Evolutionary conservation across 805 yeast genomes (phyloP), one percentile per base, ranked within the genome.

Genomic region (Hagleromyces aurorensis): DNA sequence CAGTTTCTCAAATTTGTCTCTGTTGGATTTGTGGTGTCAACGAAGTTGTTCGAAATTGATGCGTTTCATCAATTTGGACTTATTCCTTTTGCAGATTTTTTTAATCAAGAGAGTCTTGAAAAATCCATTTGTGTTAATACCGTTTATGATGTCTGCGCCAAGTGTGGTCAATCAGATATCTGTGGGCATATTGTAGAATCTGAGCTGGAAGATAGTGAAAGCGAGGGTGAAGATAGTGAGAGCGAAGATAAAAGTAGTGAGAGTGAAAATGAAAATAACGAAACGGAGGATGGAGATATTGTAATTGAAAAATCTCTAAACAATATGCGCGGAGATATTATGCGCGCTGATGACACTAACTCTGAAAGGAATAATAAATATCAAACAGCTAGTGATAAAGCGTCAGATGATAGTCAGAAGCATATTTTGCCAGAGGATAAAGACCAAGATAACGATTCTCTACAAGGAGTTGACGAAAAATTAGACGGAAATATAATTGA

Each of bases 61-160:
- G 65, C 65, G 28, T 86, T 55, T 49, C 84, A 79, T 44, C 81
- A 75, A 18, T 64, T 78, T 17, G 84, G 82, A 0, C 59, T 89
- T 28, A 94, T 87, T 14, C 96, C 96, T 0, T 83, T 86, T 10
- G 96, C 96, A 0, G 95, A 87, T 56, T 59, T 89, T 19, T 84
- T 86, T 58, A 87, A 87, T 43, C 96, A 86, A 48, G 52, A 65
- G 5, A 66, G 58, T 9, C 74, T 55, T 2, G 46, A 57, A 5
- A 86, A 82, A 37, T 65, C 71, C 42, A 85, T 77, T 7, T 78
- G 76, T 54, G 83, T 85, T 48, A 80, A 73, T 34, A 60, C 76
- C 3, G 37, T 65, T 3, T 68, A 52, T 22, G 69, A 68, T 16
- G 80, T 72, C 3, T 73, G 80, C 46, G 61, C 43, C 6, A 38